Base-by-base conservation (phyloP, 441 rosid species). In the Mallotus repandus region DNA sequence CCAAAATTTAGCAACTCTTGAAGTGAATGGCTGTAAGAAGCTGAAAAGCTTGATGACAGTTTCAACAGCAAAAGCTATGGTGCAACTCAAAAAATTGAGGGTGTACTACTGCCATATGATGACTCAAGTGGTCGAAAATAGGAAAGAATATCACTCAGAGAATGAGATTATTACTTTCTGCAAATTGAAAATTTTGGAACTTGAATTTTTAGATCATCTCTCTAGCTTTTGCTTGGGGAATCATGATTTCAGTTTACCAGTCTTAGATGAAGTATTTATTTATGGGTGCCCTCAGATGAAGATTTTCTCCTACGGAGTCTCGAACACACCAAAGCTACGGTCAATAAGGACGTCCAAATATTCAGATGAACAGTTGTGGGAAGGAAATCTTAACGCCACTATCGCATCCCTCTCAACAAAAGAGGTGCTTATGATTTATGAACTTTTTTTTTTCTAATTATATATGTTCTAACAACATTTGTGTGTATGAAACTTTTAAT, bases 321-420 rank as follows among this genome's bases (percentile, higher is more conserved):
- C 29, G 10, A 41, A 5, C 49, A 29, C 71, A 41, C 77, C 81
- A 22, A 78, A 46, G 53, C 29, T 78, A 14, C 48, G n/a, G 19
- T 22, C 29, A 32, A 19, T 78, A 12, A 29, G 46, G 15, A 32
- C 22, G 6, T 29, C 1, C 11, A 2, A 38, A 8, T 43, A 32
- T n/a, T 10, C 5, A 19, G 48, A 67, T 9, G 52, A 60, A 38
- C 48, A 11, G 19, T 14, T 54, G 9, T 45, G 76, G 72, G 60
- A 32, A 0, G 80, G 48, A 2, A 25, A 72, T 21, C 45, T 53
- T 5, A 63, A 77, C 46, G 64, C 55, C 45, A 61, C 73, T 14
- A 16, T 75, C 41, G 29, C 14, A 50, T 49, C 32, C 18, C 5
- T 38, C n/a, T 46, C 14, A 9, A 29, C 7, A 18, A 14, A 62